A percentile compares a stretch with the other conserved stretches of the same genome.
Evolutionary conservation across 257 asterid species (phyloP).

Genomic region (Scutellaria galericulata): DNA sequence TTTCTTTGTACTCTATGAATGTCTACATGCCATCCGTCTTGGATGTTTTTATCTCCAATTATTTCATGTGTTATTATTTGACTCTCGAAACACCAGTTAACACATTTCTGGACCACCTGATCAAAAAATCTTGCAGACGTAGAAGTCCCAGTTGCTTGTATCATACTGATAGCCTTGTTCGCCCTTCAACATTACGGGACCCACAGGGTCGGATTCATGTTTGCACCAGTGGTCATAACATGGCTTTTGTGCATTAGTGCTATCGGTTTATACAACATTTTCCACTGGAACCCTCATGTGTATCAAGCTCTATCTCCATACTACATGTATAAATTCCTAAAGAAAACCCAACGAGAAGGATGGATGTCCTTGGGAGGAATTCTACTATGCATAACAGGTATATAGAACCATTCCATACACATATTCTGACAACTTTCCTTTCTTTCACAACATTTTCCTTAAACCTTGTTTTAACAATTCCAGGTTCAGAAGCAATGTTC

Average conservation of each 20-base stretch:
- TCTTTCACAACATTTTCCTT: conserved; percentile 19
- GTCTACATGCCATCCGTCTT: background rate
- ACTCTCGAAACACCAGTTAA: conserved; percentile 6
- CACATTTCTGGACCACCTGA: conserved; percentile 26
- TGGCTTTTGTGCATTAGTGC: conserved; percentile 93
- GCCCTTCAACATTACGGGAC: conserved; percentile 98
- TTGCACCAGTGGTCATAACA: conserved; percentile 88
- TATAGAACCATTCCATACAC: conserved; percentile 20
- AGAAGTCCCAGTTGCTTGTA: conserved; percentile 85
- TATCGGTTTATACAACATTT: conserved; percentile 78
- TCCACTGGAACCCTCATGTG: conserved; percentile 80
- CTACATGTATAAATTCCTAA: conserved; percentile 86
- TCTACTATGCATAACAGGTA: conserved; percentile 88
- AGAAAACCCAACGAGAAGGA: conserved; percentile 80
- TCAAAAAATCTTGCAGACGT: conserved; percentile 68
- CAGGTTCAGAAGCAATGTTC: conserved; percentile 99
- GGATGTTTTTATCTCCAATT: background rate
- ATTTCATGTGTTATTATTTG: background rate
- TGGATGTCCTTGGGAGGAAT: conserved; percentile 98
- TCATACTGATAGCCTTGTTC: conserved; percentile 84
- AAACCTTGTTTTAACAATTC: conserved; percentile 10
- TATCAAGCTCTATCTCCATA: conserved; percentile 84
- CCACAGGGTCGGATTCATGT: conserved; percentile 96
- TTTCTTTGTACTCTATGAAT: conserved; percentile 1
- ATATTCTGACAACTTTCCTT: conserved; percentile 15